A percentile compares a stretch with the other conserved stretches of the same genome.
These are phyloP conservation scores for Akanthomyces lecanii DNA, from an alignment of 2,329 filamentous ascomycete genomes.

Conservation along the genomic window DNA sequence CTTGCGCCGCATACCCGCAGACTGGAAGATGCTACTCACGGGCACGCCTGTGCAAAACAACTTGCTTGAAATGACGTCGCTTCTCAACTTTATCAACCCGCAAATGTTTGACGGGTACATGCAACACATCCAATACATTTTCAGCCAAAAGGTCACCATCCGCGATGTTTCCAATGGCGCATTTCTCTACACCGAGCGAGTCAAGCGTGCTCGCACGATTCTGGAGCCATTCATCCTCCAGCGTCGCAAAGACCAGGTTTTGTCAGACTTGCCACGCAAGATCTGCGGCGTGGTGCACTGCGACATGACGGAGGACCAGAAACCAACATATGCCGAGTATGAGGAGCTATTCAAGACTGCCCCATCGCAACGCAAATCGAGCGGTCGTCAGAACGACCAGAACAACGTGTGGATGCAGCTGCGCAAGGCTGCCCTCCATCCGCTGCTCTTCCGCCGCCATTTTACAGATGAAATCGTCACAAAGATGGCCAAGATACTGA, in stretches of 20 bases:
- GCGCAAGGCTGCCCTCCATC: conserved; percentile 87
- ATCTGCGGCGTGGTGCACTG: conserved; percentile 74
- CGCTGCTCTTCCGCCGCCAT: conserved; percentile 76
- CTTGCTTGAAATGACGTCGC: conserved; percentile 81
- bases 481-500: conserved; percentile 72
- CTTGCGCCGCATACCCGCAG: conserved; percentile 69
- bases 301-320: conserved; percentile 69
- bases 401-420: conserved; percentile 84
- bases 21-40: conserved; percentile 77
- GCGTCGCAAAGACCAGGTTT: conserved; percentile 86
- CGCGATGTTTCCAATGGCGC: conserved; percentile 75
- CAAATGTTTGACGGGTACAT: conserved; percentile 72
- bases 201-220: conserved; percentile 82
- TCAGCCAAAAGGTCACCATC: conserved; percentile 86
- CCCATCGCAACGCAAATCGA: conserved; percentile 50
- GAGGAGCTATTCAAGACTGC: conserved; percentile 61
- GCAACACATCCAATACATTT: conserved; percentile 79
- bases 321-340: conserved; percentile 64
- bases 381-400: conserved; percentile 47
- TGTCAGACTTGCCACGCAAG: conserved; percentile 80
- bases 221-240: conserved; percentile 93
- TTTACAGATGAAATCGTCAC: conserved; percentile 72
- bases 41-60: conserved; percentile 90
- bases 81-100: conserved; percentile 93
- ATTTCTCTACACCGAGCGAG: conserved; percentile 80